Evolutionary conservation across 2,329 filamentous ascomycete species (phyloP).

Genomic region (Coniochaeta sp.): DNA sequence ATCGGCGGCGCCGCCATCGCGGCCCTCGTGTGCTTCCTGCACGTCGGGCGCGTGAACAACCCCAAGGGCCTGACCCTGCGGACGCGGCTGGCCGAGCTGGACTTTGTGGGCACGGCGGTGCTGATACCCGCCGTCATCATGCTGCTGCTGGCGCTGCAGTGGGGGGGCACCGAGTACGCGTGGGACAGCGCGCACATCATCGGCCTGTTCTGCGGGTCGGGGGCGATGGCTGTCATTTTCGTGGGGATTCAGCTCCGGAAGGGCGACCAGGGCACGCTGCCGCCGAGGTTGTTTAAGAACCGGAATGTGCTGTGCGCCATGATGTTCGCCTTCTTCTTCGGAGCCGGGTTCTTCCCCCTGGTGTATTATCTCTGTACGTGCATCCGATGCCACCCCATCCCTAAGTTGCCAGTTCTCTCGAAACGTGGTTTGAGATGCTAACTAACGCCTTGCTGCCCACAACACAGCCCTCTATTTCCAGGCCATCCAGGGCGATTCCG

Average conservation of each 20-base stretch:
- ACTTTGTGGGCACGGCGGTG: slow-evolving; percentile 39
- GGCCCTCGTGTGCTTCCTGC: slow-evolving; percentile 14
- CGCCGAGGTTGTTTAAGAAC: slow-evolving; percentile 39
- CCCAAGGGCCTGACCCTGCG: slow-evolving; percentile 23
- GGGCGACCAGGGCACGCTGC: slow-evolving; percentile 40
- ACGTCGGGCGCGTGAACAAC: slow-evolving; percentile 22
- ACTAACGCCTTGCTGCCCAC: slow-evolving; percentile 1
- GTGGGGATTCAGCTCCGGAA: slow-evolving; percentile 35
- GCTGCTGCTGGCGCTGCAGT: slow-evolving; percentile 48
- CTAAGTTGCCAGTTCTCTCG: background rate
- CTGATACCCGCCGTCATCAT: slow-evolving; percentile 45
- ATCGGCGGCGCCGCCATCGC: slow-evolving; percentile 17
- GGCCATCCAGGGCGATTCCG: slow-evolving; percentile 42
- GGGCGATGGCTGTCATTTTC: slow-evolving; percentile 37
- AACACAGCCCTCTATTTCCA: slow-evolving; percentile 45
- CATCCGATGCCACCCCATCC: no score
- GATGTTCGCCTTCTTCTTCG: slow-evolving; percentile 40
- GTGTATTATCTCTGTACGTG: slow-evolving; percentile 44
- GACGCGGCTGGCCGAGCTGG: slow-evolving; percentile 35
- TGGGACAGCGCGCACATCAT: slow-evolving; percentile 43
- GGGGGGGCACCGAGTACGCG: slow-evolving; percentile 43
- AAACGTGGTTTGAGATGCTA: background rate
- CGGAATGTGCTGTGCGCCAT: slow-evolving; percentile 30
- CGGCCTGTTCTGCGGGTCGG: slow-evolving; percentile 43
- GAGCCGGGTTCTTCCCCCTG: slow-evolving; percentile 43